Conservation (phyloP, 305 asterid species). For the Euphrasia arctica region DNA sequence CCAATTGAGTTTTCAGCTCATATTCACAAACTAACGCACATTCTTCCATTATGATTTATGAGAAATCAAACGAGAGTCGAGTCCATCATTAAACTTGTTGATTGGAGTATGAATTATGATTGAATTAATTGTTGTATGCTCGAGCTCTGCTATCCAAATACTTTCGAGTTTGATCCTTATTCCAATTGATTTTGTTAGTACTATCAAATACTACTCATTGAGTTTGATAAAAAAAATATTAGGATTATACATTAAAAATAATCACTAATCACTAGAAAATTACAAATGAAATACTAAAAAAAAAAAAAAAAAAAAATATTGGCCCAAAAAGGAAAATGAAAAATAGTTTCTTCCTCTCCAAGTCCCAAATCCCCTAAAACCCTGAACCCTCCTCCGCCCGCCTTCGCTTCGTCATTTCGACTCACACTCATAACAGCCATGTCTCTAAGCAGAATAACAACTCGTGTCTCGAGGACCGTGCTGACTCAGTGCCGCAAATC, state of each 20-base stretch:
- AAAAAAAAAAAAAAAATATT: too few relatives aligned
- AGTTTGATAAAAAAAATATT: too few relatives aligned
- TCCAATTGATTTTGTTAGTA: too few relatives aligned
- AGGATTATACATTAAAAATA: too few relatives aligned
- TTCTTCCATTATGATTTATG: neutral
- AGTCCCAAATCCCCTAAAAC: slow-evolving; percentile 29
- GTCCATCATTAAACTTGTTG: too few relatives aligned
- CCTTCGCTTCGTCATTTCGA: neutral
- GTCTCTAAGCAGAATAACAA: slow-evolving; percentile 47
- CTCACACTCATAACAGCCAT: slow-evolving; percentile 18
- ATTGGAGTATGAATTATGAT: neutral
- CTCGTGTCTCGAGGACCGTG: slow-evolving; percentile 44
- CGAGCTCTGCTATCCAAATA: too few relatives aligned
- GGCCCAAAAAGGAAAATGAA: neutral
- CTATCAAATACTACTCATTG: too few relatives aligned
- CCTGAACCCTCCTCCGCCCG: slow-evolving; percentile 14
- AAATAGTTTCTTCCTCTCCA: slow-evolving; percentile 28
- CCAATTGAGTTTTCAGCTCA: too few relatives aligned
- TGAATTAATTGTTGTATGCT: neutral
- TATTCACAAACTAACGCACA: neutral
- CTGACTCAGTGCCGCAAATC: slow-evolving; percentile 47
- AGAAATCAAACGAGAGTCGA: neutral
- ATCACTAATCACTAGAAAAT: too few relatives aligned
- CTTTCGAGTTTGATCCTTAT: too few relatives aligned
- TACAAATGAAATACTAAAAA: too few relatives aligned